Percentiles rank a stretch among this genome's conserved stretches.
These are phyloP conservation scores for Russula lepida DNA, from an alignment of 768 basidiomycete genomes.

Conservation along the genomic window DNA sequence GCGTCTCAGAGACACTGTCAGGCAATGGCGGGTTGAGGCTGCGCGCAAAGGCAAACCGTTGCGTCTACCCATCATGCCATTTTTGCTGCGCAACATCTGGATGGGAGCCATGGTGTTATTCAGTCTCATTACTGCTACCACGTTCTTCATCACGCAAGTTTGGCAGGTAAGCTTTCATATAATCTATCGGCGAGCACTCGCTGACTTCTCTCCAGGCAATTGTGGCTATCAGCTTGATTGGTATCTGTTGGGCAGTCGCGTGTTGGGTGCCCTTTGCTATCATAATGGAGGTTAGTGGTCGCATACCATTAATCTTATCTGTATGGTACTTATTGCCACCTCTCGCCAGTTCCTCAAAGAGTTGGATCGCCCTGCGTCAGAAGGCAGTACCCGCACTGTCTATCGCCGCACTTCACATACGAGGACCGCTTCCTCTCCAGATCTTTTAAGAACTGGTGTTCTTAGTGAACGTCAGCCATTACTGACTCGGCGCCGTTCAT, in stretches of 20 bases:
- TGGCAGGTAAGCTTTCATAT: slow-evolving; percentile 40
- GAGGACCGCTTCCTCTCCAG: slow-evolving; percentile 47
- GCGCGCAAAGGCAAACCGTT: slow-evolving; percentile 64
- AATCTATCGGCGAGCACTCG: not conserved
- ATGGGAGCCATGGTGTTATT: slow-evolving; percentile 79
- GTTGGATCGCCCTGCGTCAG: slow-evolving; percentile 5
- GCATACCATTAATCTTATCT: not conserved
- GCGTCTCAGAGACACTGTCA: slow-evolving; percentile 62
- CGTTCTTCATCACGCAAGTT: slow-evolving; percentile 80
- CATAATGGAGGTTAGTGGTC: slow-evolving; percentile 77
- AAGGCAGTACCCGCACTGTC: not conserved
- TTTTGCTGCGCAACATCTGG: slow-evolving; percentile 92
- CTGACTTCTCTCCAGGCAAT: slow-evolving; percentile 49
- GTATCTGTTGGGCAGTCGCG: slow-evolving; percentile 96
- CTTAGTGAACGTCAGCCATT: slow-evolving; percentile 50
- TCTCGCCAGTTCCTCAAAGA: slow-evolving; percentile 19
- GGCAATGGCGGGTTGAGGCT: slow-evolving; percentile 80
- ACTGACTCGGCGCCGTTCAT: slow-evolving; percentile 49
- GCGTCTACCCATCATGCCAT: slow-evolving; percentile 78
- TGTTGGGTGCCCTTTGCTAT: slow-evolving; percentile 97
- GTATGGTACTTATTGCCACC: not conserved
- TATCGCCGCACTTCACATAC: slow-evolving; percentile 39
- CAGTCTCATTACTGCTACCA: slow-evolving; percentile 67
- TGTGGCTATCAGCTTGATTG: slow-evolving; percentile 71
- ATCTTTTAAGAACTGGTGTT: slow-evolving; percentile 28